Evolutionary conservation across 108 stramenopile genomes (phyloP).

Genomic region (Cyclostephanos invisitatus): DNA sequence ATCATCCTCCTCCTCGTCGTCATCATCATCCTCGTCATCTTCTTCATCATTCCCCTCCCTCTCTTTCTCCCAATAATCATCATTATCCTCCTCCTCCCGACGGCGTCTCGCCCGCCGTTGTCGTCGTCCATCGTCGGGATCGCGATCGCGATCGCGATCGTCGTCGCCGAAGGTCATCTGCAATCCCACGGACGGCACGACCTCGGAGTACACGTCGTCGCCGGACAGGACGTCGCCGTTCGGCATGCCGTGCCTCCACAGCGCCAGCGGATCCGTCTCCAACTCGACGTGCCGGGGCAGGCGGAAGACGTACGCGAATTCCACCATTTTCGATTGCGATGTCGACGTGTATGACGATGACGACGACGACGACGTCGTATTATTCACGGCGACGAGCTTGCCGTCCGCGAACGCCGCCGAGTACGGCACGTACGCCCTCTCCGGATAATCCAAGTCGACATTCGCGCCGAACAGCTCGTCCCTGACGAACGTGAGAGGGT

Average conservation of each 20-base stretch:
- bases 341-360: not conserved
- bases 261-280: not conserved
- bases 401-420: constrained; percentile 3
- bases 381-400: not conserved
- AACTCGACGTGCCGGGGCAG: constrained; percentile 21
- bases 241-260: not conserved
- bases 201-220: not conserved
- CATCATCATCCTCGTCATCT: no score
- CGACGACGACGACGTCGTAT: constrained; percentile 1
- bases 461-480: constrained; percentile 31
- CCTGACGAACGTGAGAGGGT: constrained; percentile 31
- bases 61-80: no score
- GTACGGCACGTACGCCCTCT: constrained; percentile 34
- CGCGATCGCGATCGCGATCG: no score
- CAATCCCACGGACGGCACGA: not conserved
- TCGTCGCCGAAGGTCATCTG: no score
- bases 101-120: no score
- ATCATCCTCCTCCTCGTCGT: not conserved
- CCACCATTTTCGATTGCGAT: constrained; percentile 22
- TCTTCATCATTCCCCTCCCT: no score
- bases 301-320: constrained; percentile 28
- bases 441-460: constrained; percentile 19
- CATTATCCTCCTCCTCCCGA: not conserved
- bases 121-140: no score
- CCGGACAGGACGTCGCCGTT: not conserved